phyloP scores from a whole-genome alignment of 2,329 filamentous ascomycete species.

The Hymenoscyphus scutula region DNA sequence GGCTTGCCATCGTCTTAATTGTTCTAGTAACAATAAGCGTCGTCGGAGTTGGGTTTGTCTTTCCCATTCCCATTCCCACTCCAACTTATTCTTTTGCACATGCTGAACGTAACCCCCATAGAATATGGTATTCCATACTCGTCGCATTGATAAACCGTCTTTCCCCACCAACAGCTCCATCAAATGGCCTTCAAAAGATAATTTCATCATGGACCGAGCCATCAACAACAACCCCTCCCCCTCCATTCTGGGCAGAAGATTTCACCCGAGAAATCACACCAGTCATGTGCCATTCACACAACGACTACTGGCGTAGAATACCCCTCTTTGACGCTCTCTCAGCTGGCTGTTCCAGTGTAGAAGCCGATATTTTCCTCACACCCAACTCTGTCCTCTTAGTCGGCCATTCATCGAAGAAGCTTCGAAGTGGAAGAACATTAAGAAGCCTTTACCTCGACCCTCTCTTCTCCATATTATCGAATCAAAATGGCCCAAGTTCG shows the following conservation, averaged over 20 bases:
- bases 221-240: conserved; percentile 10
- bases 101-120: not conserved
- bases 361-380: conserved; percentile 58
- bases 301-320: conserved; percentile 53
- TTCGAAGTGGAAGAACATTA: conserved; percentile 54
- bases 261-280: conserved; percentile 17
- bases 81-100: not conserved
- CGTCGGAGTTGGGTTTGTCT: not conserved
- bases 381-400: conserved; percentile 43
- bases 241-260: conserved; percentile 15
- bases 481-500: conserved; percentile 44
- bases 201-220: conserved; percentile 16
- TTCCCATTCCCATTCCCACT: too few relatives aligned
- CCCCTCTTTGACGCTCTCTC: conserved; percentile 50
- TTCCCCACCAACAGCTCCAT: not conserved
- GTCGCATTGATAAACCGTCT: not conserved
- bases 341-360: conserved; percentile 54
- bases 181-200: conserved; percentile 17
- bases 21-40: not conserved
- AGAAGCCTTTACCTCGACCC: conserved; percentile 57
- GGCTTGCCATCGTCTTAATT: not conserved
- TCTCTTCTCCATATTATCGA: conserved; percentile 52
- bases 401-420: conserved; percentile 53
- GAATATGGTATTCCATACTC: not conserved
- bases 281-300: conserved; percentile 46